Percentiles rank a stretch among this genome's conserved stretches.
Conservation (phyloP, 2,329 filamentous ascomycete genomes). For the Pseudopyrenochaeta lycopersici region DNA sequence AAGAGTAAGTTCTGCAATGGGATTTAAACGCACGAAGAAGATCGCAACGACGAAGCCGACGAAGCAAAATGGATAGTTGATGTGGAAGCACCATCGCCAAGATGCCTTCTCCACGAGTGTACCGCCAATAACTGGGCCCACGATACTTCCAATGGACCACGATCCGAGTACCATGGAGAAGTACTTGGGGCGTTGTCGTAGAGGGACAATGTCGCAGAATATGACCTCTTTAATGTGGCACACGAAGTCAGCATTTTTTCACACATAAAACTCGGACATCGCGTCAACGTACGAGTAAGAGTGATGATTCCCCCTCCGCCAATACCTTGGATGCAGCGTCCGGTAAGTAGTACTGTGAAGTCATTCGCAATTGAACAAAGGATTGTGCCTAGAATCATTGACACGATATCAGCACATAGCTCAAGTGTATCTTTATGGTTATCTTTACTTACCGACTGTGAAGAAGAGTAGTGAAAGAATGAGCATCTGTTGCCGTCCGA, state of each 20-base stretch:
- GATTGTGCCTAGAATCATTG: slow-evolving; percentile 45
- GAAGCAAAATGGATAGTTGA: slow-evolving; percentile 66
- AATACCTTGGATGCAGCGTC: slow-evolving; percentile 49
- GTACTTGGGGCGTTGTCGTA: slow-evolving; percentile 52
- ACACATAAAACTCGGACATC: background rate
- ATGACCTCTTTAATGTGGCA: slow-evolving; percentile 42
- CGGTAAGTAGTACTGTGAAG: slow-evolving; percentile 46
- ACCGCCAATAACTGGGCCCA: slow-evolving; percentile 60
- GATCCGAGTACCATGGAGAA: slow-evolving; percentile 49
- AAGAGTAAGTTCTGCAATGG: slow-evolving; percentile 22
- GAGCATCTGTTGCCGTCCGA: slow-evolving; percentile 58
- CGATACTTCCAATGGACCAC: slow-evolving; percentile 65
- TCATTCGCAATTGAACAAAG: slow-evolving; percentile 51
- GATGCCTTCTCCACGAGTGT: slow-evolving; percentile 60
- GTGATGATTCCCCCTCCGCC: slow-evolving; percentile 53
- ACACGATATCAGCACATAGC: too few relatives aligned
- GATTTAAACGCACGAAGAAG: slow-evolving; percentile 32
- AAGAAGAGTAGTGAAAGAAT: slow-evolving; percentile 54
- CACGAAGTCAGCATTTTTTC: background rate
- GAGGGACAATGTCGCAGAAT: slow-evolving; percentile 56
- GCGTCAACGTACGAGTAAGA: slow-evolving; percentile 33
- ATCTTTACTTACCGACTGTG: slow-evolving; percentile 52
- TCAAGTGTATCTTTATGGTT: too few relatives aligned
- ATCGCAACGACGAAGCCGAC: slow-evolving; percentile 34
- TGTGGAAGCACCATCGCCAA: slow-evolving; percentile 72